phyloP scores from a whole-genome alignment of 805 yeast genomes.

The Metschnikowia reukaufii region DNA sequence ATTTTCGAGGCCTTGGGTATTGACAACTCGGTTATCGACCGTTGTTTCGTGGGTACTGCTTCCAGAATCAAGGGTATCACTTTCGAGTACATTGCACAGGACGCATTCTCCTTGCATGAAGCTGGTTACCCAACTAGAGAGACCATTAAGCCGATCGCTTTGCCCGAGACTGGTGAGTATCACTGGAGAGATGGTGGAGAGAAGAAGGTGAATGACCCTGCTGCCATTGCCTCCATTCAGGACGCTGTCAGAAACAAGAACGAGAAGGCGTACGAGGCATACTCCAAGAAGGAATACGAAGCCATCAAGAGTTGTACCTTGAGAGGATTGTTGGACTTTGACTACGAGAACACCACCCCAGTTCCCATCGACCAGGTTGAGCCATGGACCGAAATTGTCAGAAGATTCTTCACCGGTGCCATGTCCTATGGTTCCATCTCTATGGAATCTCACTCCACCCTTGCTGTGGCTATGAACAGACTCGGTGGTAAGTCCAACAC shows the following conservation, averaged over 20 bases:
- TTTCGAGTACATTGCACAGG: conserved; percentile 94
- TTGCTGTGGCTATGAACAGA: conserved; percentile 98
- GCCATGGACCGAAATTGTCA: conserved; percentile 99
- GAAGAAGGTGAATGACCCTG: conserved; percentile 90
- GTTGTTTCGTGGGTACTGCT: conserved; percentile 96
- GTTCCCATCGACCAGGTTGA: conserved; percentile 97
- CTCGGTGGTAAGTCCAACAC: conserved; percentile 97
- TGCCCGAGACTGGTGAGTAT: conserved; percentile 95
- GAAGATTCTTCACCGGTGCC: conserved; percentile 98
- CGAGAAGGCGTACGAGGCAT: conserved; percentile 87
- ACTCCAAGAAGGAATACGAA: conserved; percentile 85
- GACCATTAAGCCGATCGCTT: conserved; percentile 65
- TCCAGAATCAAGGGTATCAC: conserved; percentile 95
- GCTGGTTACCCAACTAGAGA: conserved; percentile 83
- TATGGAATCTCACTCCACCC: conserved; percentile 96
- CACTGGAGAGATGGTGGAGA: conserved; percentile 99
- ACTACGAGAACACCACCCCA: conserved; percentile 64
- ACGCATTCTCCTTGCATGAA: conserved; percentile 91
- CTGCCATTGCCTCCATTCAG: conserved; percentile 91
- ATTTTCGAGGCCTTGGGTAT: conserved; percentile 96
- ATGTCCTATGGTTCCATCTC: conserved; percentile 99
- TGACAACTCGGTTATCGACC: conserved; percentile 91
- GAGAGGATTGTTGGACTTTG: conserved; percentile 91
- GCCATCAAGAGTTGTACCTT: conserved; percentile 91
- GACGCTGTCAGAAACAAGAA: conserved; percentile 98